Percentiles rank a stretch among this genome's conserved stretches.
Conservation (phyloP, 2,329 filamentous ascomycete species). For the Paramyrothecium sp. region DNA sequence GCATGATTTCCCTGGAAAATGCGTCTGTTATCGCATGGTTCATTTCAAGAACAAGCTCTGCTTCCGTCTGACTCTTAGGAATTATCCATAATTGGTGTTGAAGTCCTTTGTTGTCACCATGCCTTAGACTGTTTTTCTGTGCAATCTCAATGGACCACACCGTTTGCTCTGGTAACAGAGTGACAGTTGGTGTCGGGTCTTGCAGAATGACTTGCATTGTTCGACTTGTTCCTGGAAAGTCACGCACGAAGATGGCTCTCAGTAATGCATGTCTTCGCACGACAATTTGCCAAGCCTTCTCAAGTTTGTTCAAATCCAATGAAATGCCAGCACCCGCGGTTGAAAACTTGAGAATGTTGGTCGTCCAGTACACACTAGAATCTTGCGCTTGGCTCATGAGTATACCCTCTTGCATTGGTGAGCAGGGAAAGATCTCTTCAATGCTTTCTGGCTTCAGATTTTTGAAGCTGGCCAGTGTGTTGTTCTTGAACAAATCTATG, state of each 20-base stretch:
- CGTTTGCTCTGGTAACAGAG: neutral
- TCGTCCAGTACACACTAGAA: neutral
- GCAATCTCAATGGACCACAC: neutral
- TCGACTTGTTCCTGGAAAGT: neutral
- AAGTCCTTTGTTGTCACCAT: neutral
- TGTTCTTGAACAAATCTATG: neutral
- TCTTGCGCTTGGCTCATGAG: neutral
- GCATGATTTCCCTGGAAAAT: conserved; percentile 22
- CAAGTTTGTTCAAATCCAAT: neutral
- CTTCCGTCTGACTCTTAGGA: neutral
- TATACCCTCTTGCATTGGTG: conserved; percentile 14
- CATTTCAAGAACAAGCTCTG: conserved; percentile 20
- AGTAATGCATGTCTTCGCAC: neutral
- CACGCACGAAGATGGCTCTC: neutral
- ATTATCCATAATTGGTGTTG: neutral
- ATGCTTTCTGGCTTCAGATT: no score
- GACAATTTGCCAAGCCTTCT: neutral
- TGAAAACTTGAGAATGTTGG: neutral
- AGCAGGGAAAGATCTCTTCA: conserved; percentile 8
- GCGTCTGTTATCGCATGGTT: conserved; percentile 30
- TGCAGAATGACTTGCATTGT: neutral
- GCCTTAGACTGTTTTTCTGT: neutral
- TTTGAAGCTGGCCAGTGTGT: neutral
- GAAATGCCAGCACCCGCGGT: neutral
- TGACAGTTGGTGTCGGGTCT: no score